Evolutionary conservation across 495 filamentous ascomycete genomes (phyloP).

Genomic region (Penicillium goetzii): DNA sequence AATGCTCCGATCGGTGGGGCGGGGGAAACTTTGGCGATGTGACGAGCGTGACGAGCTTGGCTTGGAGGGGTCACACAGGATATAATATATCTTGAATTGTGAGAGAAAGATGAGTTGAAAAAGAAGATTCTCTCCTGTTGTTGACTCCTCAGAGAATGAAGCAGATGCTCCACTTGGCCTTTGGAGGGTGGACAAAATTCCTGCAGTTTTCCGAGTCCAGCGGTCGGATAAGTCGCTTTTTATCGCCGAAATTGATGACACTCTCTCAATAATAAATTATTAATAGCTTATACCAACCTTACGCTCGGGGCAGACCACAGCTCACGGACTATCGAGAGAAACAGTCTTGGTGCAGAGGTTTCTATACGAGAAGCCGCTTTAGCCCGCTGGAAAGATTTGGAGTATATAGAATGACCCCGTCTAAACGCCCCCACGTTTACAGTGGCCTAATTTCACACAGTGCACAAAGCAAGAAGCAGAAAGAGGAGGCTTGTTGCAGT

Average conservation of each 20-base stretch:
- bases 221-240: conserved; percentile 5
- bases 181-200: neutral
- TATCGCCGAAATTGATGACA: conserved; percentile 10
- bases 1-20: conserved; percentile 11
- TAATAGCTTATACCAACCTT: neutral
- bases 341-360: neutral
- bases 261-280: neutral
- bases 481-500: neutral
- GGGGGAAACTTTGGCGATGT: neutral
- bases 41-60: neutral
- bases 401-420: neutral
- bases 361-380: neutral
- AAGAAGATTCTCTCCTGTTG: neutral
- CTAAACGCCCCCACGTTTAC: neutral
- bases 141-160: neutral
- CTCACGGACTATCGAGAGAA: neutral
- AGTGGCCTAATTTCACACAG: neutral
- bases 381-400: neutral
- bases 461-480: neutral
- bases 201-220: neutral
- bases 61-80: neutral
- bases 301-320: conserved; percentile 1
- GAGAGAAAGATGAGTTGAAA: neutral
- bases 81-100: no score
- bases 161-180: neutral